These are phyloP conservation scores for Pseudonitzschia multistriata DNA, from an alignment of 108 stramenopile genomes.

Conservation along the genomic window DNA sequence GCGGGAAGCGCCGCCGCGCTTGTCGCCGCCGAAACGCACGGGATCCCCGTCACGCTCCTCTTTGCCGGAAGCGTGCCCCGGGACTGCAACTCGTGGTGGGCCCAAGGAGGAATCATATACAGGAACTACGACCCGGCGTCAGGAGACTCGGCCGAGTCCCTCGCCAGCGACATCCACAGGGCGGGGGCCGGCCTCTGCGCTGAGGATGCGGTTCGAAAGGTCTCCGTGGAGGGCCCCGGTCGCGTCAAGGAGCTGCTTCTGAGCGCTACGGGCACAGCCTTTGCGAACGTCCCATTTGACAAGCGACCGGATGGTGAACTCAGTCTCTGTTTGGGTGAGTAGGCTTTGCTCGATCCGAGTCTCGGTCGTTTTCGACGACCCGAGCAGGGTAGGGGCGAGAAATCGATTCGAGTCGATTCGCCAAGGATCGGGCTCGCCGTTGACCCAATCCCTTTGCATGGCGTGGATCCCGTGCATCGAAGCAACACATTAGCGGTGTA, in stretches of 20 bases:
- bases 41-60: constrained; percentile 70
- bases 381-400: too few relatives aligned
- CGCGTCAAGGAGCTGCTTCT: constrained; percentile 83
- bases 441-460: too few relatives aligned
- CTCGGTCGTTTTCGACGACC: too few relatives aligned
- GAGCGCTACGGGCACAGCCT: constrained; percentile 46
- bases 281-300: constrained; percentile 85
- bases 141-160: constrained; percentile 63
- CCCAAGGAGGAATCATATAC: constrained; percentile 96
- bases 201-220: constrained; percentile 80
- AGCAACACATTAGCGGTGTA: too few relatives aligned
- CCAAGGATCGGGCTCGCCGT: too few relatives aligned
- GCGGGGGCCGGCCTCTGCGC: constrained; percentile 87
- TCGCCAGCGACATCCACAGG: constrained; percentile 81
- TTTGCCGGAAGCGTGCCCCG: constrained; percentile 59
- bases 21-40: constrained; percentile 65
- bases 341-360: too few relatives aligned
- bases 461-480: too few relatives aligned
- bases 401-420: too few relatives aligned
- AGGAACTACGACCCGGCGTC: constrained; percentile 54
- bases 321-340: constrained; percentile 53
- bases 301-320: constrained; percentile 39
- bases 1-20: constrained; percentile 82
- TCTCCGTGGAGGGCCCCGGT: constrained; percentile 85
- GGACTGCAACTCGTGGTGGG: constrained; percentile 97